Conservation (phyloP, 345 rosid species). For the Turritis glabra region DNA sequence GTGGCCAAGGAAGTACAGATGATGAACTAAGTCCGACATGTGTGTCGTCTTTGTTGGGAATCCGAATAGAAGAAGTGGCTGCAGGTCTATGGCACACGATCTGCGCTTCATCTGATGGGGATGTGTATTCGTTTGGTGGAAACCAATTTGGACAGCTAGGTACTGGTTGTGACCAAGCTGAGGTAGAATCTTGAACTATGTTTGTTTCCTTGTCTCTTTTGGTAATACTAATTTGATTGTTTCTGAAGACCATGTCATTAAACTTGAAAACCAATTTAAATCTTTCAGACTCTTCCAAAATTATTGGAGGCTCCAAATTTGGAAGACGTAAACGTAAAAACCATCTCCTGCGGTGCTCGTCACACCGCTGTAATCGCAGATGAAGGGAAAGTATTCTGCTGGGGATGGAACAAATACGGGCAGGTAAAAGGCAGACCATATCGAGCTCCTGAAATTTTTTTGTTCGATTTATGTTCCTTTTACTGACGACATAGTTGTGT, state of each 20-base stretch:
- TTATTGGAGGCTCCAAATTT: conserved; percentile 82
- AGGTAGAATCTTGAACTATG: conserved; percentile 51
- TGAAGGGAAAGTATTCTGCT: conserved; percentile 74
- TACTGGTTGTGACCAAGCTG: conserved; percentile 94
- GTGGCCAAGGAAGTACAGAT: conserved; percentile 97
- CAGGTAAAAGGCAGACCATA: conserved; percentile 60
- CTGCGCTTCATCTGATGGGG: conserved; percentile 87
- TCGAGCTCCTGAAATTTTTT: conserved; percentile 3
- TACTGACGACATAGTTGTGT: conserved; percentile 8
- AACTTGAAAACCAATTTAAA: neutral
- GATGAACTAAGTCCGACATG: conserved; percentile 89
- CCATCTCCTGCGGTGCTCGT: conserved; percentile 95
- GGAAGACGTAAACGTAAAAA: conserved; percentile 59
- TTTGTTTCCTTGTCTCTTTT: neutral
- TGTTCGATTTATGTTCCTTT: neutral
- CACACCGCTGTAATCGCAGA: conserved; percentile 75
- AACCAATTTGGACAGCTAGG: conserved; percentile 99
- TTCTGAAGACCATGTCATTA: neutral
- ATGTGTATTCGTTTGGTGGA: conserved; percentile 91
- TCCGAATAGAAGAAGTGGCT: conserved; percentile 69
- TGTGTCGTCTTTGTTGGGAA: conserved; percentile 85
- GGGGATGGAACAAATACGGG: conserved; percentile 99
- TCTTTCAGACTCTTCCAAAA: conserved; percentile 78
- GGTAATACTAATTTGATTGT: neutral
- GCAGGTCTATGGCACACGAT: conserved; percentile 97